phyloP scores from a whole-genome alignment of 1,139 yeast genomes.

The Nadsonia commutata region DNA sequence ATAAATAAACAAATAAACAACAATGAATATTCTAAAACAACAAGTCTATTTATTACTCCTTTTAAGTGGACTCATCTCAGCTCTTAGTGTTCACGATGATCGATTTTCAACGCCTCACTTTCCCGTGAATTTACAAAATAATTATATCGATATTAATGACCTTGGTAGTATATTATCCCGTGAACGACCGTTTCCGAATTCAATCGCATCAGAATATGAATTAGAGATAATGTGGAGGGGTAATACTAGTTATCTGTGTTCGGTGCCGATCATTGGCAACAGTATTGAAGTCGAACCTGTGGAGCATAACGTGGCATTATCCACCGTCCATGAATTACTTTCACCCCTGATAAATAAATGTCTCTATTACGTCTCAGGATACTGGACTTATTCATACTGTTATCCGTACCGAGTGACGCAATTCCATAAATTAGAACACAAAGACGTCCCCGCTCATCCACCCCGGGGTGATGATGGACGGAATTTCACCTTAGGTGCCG shows the following conservation, averaged over 20 bases:
- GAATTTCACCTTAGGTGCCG: constrained; percentile 34
- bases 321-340: background rate
- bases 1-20: too few species aligned
- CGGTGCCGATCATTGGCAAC: background rate
- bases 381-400: constrained; percentile 55
- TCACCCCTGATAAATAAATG: constrained; percentile 13
- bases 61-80: too few species aligned
- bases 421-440: constrained; percentile 28
- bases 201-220: background rate
- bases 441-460: constrained; percentile 12
- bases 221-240: background rate
- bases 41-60: too few species aligned
- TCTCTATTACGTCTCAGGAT: constrained; percentile 30
- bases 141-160: background rate
- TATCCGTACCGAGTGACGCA: constrained; percentile 43
- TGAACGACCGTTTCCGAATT: background rate
- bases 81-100: background rate
- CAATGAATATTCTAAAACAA: too few species aligned
- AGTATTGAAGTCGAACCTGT: too few species aligned
- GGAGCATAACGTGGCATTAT: background rate
- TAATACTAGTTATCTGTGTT: background rate
- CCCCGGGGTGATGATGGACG: constrained; percentile 18
- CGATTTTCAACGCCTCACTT: background rate
- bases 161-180: background rate
- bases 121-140: background rate